Evolutionary conservation across 441 rosid species (phyloP), one percentile per base, ranked within the genome.

Genomic region (Populus hybrid): DNA sequence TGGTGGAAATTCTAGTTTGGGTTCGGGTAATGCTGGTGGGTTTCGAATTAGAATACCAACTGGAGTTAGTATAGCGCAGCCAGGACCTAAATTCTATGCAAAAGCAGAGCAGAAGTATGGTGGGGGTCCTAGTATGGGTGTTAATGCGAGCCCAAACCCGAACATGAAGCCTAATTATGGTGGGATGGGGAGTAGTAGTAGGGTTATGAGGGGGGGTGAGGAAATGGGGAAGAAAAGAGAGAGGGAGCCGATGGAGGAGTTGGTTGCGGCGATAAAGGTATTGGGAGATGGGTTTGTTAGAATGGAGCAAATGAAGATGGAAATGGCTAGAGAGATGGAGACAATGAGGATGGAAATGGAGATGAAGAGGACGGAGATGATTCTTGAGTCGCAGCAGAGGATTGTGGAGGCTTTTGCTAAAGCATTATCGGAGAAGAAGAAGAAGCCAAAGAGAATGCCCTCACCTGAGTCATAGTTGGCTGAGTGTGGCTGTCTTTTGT

Each of bases 271-370:
- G 0, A 87, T 95, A 9, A 92, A 88, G 87, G 81, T 89, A 20
- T 81, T 95, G 73, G 97, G 99, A 59, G 98, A 91, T 76, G 91
- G 93, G 40, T 88, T 92, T 80, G 88, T 95, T 82, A 90, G 88
- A 80, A 91, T 90, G 90, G 98, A 95, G 88, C 91, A 90, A 79
- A 89, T 88, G 93, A 93, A 91, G 83, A 95, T 93, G 94, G 98
- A 95, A 77, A 90, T 92, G 98, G 89, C 87, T 0, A 90, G 88
- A 78, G 99, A 93, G 85, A 84, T 95, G 3, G 99, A 95, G 81
- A 84, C 84, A 0, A 93, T 88, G 97, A 87, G 97, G 74, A 93
- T 93, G 94, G 97, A 95, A 12, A 95, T 90, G 90, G 99, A 95
- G 87, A 88, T 92, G 92, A 93, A 95, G 88, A 84, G 93, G 28